These are phyloP conservation scores for Wickerhamomyces chambardii DNA, from an alignment of 805 yeast genomes.

Conservation along the genomic window DNA sequence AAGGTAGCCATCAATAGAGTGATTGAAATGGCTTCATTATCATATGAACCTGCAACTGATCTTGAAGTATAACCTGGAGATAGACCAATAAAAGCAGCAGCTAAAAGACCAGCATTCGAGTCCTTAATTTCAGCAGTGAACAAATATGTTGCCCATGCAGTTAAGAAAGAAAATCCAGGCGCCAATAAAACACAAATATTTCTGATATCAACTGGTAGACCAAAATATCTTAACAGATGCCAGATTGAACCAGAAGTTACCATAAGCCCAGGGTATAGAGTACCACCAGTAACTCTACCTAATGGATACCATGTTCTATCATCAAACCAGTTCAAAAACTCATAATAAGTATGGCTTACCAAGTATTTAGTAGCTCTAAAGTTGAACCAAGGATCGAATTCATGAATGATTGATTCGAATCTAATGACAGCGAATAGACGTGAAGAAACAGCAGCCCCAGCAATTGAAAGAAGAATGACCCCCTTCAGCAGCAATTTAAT, in stretches of 20 bases:
- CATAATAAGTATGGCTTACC: slow-evolving; percentile 75
- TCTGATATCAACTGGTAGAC: slow-evolving; percentile 88
- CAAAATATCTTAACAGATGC: slow-evolving; percentile 52
- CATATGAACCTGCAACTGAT: slow-evolving; percentile 98
- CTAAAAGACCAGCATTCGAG: slow-evolving; percentile 78
- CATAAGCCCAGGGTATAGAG: slow-evolving; percentile 96
- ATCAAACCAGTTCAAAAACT: slow-evolving; percentile 96
- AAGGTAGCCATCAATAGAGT: slow-evolving; percentile 93
- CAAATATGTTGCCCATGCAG: slow-evolving; percentile 83
- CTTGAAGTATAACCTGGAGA: slow-evolving; percentile 98
- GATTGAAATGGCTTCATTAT: slow-evolving; percentile 98
- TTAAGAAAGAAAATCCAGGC: slow-evolving; percentile 90
- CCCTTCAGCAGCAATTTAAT: slow-evolving; percentile 34
- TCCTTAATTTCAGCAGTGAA: slow-evolving; percentile 89
- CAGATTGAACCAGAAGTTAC: slow-evolving; percentile 91
- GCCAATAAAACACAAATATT: slow-evolving; percentile 94
- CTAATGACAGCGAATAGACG: slow-evolving; percentile 94
- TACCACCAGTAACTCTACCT: slow-evolving; percentile 99
- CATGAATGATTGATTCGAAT: slow-evolving; percentile 95
- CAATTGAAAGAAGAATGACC: slow-evolving; percentile 63
- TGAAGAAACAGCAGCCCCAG: slow-evolving; percentile 88
- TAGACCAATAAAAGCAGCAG: slow-evolving; percentile 93
- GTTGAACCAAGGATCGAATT: slow-evolving; percentile 96
- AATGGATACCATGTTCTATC: slow-evolving; percentile 99
- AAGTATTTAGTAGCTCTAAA: slow-evolving; percentile 93